phyloP scores from a whole-genome alignment of 371 early-diverging fungal species.

The Rhizopus sp. region DNA sequence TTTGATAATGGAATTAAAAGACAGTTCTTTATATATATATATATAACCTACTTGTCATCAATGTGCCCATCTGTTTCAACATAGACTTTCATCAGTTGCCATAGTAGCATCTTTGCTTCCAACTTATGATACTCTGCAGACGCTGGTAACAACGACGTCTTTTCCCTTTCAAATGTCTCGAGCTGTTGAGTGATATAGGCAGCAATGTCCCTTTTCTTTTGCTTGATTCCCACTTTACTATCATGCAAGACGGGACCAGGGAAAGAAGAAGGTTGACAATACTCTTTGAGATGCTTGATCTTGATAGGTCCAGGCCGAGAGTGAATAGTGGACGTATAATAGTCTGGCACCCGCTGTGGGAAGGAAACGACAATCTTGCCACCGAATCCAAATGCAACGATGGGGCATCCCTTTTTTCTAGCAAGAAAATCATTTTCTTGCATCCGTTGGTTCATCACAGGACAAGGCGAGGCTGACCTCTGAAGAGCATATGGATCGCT shows the following conservation, averaged over 20 bases:
- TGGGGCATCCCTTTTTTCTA: constrained; percentile 68
- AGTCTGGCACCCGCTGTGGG: constrained; percentile 65
- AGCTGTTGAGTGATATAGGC: constrained; percentile 57
- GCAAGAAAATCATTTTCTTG: constrained; percentile 61
- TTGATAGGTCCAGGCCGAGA: constrained; percentile 60
- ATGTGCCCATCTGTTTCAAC: constrained; percentile 69
- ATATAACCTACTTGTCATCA: constrained; percentile 59
- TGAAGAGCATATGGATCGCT: constrained; percentile 4
- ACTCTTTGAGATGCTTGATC: constrained; percentile 49
- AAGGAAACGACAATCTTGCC: constrained; percentile 79
- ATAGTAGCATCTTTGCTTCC: constrained; percentile 50
- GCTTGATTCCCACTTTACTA: constrained; percentile 50
- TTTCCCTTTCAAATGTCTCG: constrained; percentile 35
- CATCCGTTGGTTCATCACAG: constrained; percentile 28
- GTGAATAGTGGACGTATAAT: constrained; percentile 49
- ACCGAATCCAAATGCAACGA: constrained; percentile 86
- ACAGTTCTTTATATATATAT: neutral
- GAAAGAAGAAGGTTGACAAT: constrained; percentile 24
- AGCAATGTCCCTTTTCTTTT: constrained; percentile 70
- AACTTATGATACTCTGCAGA: constrained; percentile 32
- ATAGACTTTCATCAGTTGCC: constrained; percentile 62
- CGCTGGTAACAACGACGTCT: constrained; percentile 19
- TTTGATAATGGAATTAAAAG: neutral
- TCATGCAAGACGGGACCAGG: constrained; percentile 68
- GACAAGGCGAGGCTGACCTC: constrained; percentile 1